Conservation (phyloP, 202 grass and related monocot genomes). For the Brachypodium distachyon region DNA sequence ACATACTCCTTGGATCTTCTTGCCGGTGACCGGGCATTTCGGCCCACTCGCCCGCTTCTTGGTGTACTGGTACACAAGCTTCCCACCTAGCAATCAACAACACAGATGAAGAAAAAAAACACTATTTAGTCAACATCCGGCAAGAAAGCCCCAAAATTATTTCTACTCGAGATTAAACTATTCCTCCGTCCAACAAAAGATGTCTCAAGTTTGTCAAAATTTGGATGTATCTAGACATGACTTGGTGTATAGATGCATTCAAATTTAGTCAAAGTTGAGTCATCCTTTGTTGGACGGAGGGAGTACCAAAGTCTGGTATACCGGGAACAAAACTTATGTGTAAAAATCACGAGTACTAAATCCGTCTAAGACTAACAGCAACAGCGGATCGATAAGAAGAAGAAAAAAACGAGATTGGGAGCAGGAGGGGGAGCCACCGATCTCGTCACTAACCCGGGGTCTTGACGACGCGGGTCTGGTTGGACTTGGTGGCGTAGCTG, state of each 20-base stretch:
- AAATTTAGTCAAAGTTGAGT: too few relatives aligned
- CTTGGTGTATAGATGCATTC: too few relatives aligned
- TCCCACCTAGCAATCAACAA: constrained; percentile 49
- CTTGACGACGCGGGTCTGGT: constrained; percentile 95
- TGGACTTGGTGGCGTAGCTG: constrained; percentile 92
- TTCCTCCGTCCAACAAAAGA: too few relatives aligned
- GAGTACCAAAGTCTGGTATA: too few relatives aligned
- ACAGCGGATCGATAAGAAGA: background rate
- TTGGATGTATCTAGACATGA: too few relatives aligned
- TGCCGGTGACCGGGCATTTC: constrained; percentile 79
- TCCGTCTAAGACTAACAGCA: background rate
- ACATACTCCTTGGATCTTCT: constrained; percentile 87
- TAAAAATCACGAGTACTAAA: background rate
- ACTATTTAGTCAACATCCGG: background rate
- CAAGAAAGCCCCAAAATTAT: background rate
- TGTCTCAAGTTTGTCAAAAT: too few relatives aligned
- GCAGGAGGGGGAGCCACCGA: background rate
- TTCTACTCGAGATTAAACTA: background rate
- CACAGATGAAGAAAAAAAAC: background rate
- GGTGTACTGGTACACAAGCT: constrained; percentile 80
- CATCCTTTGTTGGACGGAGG: too few relatives aligned
- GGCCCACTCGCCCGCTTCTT: constrained; percentile 79
- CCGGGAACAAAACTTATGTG: too few relatives aligned
- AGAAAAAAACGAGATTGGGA: background rate
- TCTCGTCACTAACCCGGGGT: constrained; percentile 66